phyloP scores from a whole-genome alignment of 345 rosid genomes.

The Clarkia xantiana region DNA sequence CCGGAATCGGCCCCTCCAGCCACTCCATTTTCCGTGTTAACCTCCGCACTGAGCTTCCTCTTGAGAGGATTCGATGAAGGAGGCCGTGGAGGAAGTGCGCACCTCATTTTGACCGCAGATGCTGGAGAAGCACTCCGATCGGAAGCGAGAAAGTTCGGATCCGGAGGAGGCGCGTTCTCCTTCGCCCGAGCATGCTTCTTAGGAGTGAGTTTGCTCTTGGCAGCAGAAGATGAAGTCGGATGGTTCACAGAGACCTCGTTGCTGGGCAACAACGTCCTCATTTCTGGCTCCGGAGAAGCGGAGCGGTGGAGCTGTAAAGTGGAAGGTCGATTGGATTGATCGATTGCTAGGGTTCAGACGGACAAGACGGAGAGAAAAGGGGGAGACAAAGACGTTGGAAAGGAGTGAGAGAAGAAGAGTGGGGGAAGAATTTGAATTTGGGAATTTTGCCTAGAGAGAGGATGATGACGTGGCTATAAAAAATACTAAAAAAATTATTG shows the following conservation, averaged over 20 bases:
- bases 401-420: not conserved
- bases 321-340: not conserved
- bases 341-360: constrained; percentile 4
- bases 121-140: constrained; percentile 16
- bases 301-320: constrained; percentile 13
- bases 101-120: constrained; percentile 36
- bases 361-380: constrained; percentile 4
- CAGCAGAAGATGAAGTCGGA: constrained; percentile 35
- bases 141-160: constrained; percentile 30
- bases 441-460: not conserved
- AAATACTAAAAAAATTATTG: too few species aligned
- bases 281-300: constrained; percentile 5
- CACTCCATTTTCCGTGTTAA: constrained; percentile 20
- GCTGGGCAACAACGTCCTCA: constrained; percentile 29
- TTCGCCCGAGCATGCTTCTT: constrained; percentile 39
- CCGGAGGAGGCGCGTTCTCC: constrained; percentile 82
- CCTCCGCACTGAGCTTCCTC: constrained; percentile 55
- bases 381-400: constrained; percentile 29
- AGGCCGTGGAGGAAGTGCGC: constrained; percentile 77
- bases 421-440: not conserved
- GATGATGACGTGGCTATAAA: too few species aligned
- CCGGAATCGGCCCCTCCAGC: constrained; percentile 43
- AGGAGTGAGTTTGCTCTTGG: constrained; percentile 33
- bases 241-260: too few species aligned
- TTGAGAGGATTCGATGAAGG: constrained; percentile 83